Conservation (phyloP, 257 asterid species). For the Salvia splendens region DNA sequence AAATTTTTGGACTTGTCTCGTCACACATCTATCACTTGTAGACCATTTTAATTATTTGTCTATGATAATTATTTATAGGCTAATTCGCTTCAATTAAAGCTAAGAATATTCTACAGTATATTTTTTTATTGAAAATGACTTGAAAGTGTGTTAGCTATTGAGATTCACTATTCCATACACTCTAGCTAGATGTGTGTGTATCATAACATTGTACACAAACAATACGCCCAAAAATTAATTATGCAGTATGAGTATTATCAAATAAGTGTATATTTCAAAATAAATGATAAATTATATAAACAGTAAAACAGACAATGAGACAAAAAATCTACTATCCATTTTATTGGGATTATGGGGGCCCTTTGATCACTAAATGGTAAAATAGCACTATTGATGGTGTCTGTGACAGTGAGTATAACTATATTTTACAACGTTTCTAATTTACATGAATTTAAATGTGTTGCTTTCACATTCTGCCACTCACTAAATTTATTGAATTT, state of each 20-base stretch:
- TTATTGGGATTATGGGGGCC: conserved; percentile 15
- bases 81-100: not conserved
- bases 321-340: not conserved
- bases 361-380: conserved; percentile 8
- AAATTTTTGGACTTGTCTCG: conserved; percentile 2
- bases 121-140: too few species aligned
- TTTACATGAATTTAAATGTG: conserved; percentile 17
- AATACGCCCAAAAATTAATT: not conserved
- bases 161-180: too few species aligned
- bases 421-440: not conserved
- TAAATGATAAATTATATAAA: not conserved
- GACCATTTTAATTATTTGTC: conserved; percentile 3
- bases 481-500: not conserved
- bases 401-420: not conserved
- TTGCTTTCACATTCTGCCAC: conserved; percentile 4
- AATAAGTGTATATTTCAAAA: not conserved
- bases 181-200: not conserved
- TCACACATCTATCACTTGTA: not conserved
- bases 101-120: too few species aligned
- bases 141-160: too few species aligned
- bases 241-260: not conserved
- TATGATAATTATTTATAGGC: not conserved
- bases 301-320: too few species aligned
- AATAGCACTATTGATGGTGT: conserved; percentile 17
- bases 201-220: not conserved